These are phyloP conservation scores for Kwoniella bestiolae DNA, from an alignment of 768 basidiomycete genomes.

Conservation along the genomic window DNA sequence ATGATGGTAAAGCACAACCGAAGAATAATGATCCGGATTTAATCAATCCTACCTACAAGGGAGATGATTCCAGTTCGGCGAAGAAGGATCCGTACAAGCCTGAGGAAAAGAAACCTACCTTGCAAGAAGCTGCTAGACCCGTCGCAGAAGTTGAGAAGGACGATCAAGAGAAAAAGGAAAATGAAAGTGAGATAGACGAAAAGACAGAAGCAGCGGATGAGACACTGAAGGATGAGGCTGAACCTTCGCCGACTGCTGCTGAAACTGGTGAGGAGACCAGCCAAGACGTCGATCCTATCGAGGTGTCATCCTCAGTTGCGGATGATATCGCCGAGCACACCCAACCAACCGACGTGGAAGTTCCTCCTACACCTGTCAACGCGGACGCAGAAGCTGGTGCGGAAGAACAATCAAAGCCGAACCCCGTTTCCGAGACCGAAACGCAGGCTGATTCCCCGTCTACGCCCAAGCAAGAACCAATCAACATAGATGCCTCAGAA, in stretches of 20 bases:
- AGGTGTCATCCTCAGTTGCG: slow-evolving; percentile 8
- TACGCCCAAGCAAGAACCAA: neutral
- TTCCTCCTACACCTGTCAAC: slow-evolving; percentile 1
- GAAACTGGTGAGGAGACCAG: neutral
- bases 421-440: neutral
- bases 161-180: neutral
- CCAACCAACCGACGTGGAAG: slow-evolving; percentile 6
- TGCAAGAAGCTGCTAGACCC: slow-evolving; percentile 10
- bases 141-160: slow-evolving; percentile 12
- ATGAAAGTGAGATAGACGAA: slow-evolving; percentile 59
- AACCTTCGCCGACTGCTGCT: too few relatives aligned
- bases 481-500: neutral
- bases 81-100: slow-evolving; percentile 10
- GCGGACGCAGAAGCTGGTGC: neutral
- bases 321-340: neutral
- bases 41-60: slow-evolving; percentile 8
- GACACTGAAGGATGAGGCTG: neutral
- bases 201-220: slow-evolving; percentile 51
- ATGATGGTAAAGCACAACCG: neutral
- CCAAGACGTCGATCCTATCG: slow-evolving; percentile 1
- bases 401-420: neutral
- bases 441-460: neutral
- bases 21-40: slow-evolving; percentile 7
- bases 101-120: neutral
- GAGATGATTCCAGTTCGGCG: neutral